phyloP scores from a whole-genome alignment of 352 stramenopile genomes.

The Phytophthora nicotianae region DNA sequence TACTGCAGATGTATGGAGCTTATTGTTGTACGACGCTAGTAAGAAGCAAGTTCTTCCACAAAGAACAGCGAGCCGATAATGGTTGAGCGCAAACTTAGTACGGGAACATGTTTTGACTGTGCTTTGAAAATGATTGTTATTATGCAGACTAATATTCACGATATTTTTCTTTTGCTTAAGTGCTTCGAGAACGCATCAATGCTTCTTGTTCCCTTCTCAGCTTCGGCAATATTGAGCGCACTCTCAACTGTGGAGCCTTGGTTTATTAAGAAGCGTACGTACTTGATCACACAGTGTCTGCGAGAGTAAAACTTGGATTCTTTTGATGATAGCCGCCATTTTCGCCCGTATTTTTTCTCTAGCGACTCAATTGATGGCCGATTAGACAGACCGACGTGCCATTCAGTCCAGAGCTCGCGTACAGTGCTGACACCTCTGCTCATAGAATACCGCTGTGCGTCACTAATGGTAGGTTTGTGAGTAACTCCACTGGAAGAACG shows the following conservation, averaged over 20 bases:
- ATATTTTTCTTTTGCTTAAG: constrained; percentile 7
- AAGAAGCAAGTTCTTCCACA: no score
- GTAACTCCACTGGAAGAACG: neutral
- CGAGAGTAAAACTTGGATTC: constrained; percentile 16
- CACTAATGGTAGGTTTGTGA: neutral
- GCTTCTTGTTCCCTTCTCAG: constrained; percentile 4
- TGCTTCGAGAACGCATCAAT: constrained; percentile 18
- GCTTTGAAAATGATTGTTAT: neutral
- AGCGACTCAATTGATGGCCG: constrained; percentile 8
- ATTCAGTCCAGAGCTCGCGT: constrained; percentile 7
- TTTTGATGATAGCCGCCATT: constrained; percentile 20
- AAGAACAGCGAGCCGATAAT: no score
- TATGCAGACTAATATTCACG: constrained; percentile 1
- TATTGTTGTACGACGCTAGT: no score
- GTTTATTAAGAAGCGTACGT: constrained; percentile 1
- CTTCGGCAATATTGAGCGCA: constrained; percentile 6
- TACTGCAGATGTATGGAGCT: no score
- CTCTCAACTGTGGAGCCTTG: neutral
- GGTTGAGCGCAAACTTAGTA: neutral
- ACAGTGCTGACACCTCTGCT: constrained; percentile 1
- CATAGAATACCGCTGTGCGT: neutral
- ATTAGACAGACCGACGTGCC: neutral
- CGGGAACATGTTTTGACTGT: no score
- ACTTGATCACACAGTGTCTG: constrained; percentile 13
- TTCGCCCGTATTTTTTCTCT: constrained; percentile 3